Percentiles rank a stretch among this genome's conserved stretches.
Conservation (phyloP, 148 eudicot species). For the Beta vulgaris region DNA sequence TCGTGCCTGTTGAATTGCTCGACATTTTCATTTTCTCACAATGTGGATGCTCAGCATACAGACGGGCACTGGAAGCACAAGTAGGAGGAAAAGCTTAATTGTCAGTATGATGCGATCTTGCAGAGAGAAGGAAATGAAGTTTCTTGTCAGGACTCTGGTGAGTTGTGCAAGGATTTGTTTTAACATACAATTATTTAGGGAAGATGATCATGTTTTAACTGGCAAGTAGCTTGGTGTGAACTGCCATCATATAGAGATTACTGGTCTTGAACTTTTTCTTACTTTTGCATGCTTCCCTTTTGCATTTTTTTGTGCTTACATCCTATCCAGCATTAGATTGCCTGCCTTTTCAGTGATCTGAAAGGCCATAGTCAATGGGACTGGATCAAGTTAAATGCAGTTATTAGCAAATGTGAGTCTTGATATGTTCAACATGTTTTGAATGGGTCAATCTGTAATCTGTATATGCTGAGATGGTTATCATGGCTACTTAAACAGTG, state of each 20-base stretch:
- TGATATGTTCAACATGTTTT: background rate
- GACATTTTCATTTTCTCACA: constrained; percentile 26
- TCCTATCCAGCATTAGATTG: background rate
- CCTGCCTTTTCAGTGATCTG: background rate
- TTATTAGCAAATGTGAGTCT: background rate
- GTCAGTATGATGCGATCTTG: constrained; percentile 87
- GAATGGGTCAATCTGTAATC: background rate
- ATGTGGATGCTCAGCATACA: constrained; percentile 63
- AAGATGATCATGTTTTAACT: background rate
- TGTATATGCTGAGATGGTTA: background rate
- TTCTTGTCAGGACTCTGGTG: constrained; percentile 92
- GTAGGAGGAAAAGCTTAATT: constrained; percentile 73
- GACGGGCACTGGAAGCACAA: constrained; percentile 87
- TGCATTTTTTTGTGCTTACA: background rate
- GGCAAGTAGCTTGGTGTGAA: background rate
- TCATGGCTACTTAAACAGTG: background rate
- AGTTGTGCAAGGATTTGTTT: constrained; percentile 19
- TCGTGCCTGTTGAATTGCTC: background rate
- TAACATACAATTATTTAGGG: background rate
- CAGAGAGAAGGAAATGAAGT: constrained; percentile 95
- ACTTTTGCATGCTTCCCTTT: constrained; percentile 6
- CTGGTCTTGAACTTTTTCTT: background rate
- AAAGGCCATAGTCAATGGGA: background rate
- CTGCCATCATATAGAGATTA: background rate
- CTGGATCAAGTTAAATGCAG: background rate